Percentiles rank a stretch among this genome's conserved stretches.
Conservation (phyloP, 148 eudicot genomes). For the Chenopodium berlandieri region DNA sequence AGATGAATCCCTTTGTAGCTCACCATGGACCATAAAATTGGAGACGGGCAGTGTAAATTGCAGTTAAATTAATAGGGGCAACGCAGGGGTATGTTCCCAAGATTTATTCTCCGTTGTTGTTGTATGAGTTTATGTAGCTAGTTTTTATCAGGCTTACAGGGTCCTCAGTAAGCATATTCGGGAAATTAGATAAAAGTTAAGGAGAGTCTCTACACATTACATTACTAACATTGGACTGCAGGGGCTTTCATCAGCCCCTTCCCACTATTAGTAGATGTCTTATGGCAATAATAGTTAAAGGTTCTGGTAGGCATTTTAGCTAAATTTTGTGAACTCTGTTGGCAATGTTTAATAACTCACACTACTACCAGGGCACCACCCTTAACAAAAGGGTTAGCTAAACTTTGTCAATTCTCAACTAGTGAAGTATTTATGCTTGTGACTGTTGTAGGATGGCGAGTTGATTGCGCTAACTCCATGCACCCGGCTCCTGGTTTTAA, state of each 20-base stretch:
- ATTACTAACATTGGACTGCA: background rate
- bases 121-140: background rate
- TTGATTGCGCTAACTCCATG: too few relatives aligned
- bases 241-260: background rate
- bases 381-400: background rate
- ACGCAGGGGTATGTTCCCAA: background rate
- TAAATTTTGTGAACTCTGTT: background rate
- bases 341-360: background rate
- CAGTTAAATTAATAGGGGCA: background rate
- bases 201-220: background rate
- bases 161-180: background rate
- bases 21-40: background rate
- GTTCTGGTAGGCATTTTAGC: background rate
- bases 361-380: background rate
- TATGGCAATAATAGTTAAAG: background rate
- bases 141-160: background rate
- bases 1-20: constrained; percentile 35
- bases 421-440: background rate
- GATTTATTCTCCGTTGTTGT: background rate
- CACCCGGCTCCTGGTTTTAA: too few relatives aligned
- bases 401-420: background rate
- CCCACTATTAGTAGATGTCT: background rate
- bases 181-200: too few relatives aligned
- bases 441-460: too few relatives aligned
- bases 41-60: background rate